These are phyloP conservation scores for Leptosphaerulina australis DNA, from an alignment of 2,329 filamentous ascomycete genomes.

Conservation along the genomic window DNA sequence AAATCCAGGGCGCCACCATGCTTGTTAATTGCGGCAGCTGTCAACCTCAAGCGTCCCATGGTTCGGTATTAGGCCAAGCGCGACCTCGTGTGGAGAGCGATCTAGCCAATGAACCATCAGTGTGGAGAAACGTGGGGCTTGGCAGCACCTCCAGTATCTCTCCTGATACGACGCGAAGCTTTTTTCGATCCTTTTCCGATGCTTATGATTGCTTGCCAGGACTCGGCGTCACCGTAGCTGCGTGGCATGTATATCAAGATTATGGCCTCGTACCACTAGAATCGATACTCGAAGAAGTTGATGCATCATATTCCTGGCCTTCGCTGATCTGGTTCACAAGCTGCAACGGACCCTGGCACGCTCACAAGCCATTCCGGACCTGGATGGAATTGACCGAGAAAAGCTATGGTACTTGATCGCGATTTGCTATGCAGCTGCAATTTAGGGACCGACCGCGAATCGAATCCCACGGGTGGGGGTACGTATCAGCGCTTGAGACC, in stretches of 20 bases:
- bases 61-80: constrained; percentile 13
- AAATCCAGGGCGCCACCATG: constrained; percentile 14
- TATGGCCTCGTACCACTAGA: background rate
- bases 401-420: background rate
- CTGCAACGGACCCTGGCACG: background rate
- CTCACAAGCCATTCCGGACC: background rate
- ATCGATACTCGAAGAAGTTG: background rate
- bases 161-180: constrained; percentile 12
- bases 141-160: background rate
- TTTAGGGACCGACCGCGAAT: background rate
- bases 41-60: constrained; percentile 8
- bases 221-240: constrained; percentile 6
- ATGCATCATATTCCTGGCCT: background rate
- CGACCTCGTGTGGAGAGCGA: background rate
- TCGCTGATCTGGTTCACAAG: background rate
- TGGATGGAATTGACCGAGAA: background rate
- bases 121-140: constrained; percentile 13
- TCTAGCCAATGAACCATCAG: constrained; percentile 7
- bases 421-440: background rate
- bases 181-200: constrained; percentile 10
- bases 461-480: background rate
- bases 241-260: constrained; percentile 4
- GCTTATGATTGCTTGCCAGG: constrained; percentile 12
- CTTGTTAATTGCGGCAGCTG: constrained; percentile 10
- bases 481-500: constrained; percentile 4